Percentiles rank a stretch among this genome's conserved stretches.
Evolutionary conservation across 345 rosid species (phyloP).

Genomic region (Eucalyptus albens): DNA sequence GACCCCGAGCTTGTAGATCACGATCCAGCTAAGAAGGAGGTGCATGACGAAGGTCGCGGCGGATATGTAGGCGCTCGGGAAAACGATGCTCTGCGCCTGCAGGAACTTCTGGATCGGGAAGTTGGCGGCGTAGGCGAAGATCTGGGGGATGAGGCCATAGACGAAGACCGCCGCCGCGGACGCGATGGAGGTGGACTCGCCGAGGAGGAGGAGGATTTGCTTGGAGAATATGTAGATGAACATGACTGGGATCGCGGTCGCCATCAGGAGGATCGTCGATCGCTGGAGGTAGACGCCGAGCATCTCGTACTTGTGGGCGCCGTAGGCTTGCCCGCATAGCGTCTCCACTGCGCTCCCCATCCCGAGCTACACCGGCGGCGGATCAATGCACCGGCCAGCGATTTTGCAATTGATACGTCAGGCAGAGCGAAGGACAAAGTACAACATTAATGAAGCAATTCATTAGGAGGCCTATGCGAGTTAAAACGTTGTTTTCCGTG

Average conservation of each 20-base stretch:
- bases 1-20: constrained; percentile 16
- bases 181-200: constrained; percentile 51
- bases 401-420: not conserved
- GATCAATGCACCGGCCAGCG: not conserved
- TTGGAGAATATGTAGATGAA: constrained; percentile 45
- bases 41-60: constrained; percentile 26
- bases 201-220: constrained; percentile 29
- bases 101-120: constrained; percentile 65
- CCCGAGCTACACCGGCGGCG: constrained; percentile 20
- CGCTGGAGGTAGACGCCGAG: constrained; percentile 66
- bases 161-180: constrained; percentile 42
- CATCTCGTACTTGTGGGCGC: constrained; percentile 52
- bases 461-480: not conserved
- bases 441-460: not conserved
- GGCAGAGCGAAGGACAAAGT: not conserved
- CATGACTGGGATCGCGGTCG: constrained; percentile 33
- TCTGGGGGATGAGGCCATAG: constrained; percentile 53
- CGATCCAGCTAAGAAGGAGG: constrained; percentile 38
- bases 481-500: not conserved
- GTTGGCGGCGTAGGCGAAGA: constrained; percentile 54
- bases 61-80: constrained; percentile 60
- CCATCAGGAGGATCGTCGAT: constrained; percentile 36
- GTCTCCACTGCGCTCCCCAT: constrained; percentile 92
- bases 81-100: constrained; percentile 53
- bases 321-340: constrained; percentile 73